Evolutionary conservation across 129 eudicot species (phyloP), one percentile per base, ranked within the genome.

Genomic region (Ambrosia trifida): DNA sequence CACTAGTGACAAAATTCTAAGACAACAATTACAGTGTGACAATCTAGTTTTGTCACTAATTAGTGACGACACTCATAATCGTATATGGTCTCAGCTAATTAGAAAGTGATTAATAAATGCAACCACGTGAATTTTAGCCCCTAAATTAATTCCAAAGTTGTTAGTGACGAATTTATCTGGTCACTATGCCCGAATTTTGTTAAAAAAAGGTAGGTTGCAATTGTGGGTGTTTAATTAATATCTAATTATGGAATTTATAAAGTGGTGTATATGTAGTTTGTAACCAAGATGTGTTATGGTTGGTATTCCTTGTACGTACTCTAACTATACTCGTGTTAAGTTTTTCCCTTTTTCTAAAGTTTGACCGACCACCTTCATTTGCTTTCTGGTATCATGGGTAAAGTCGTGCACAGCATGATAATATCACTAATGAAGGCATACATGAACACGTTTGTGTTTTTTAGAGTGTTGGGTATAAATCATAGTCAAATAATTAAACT

Each of bases 261-360:
- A 47, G 61, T 44, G 19, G 64, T 74, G 1, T 10, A 11, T 52
- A 38, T 38, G 11, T 9, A 64, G 45, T 17, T 64, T 8, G 79
- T 44, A 63, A 57, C 51, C 41, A 76, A 76, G 41, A 57, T 68
- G 45, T 19, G 28, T 32, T 44, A 7, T 68, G 61, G 61, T 17
- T 67, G 74, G 17, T 18, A 46, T 67, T 76, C 7, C 66, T 76
- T 76, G 68, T 61, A 76, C 38, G 68, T 61, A 76, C 38, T 33
- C 43, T 46, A 68, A 57, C 58, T 57, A 59, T 57, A 58, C 74
- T 44, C 28, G 62, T 56, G 19, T 46, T 53, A 24, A 24, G 28
- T 20, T 54, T 9, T 4, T 8, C 10, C 10, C 33, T 32, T 58
- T 54, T 33, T 1, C 16, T 4, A 38, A 67, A 76, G 63, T 73